Conservation (phyloP, 257 asterid species). For the Sherardia arvensis region DNA sequence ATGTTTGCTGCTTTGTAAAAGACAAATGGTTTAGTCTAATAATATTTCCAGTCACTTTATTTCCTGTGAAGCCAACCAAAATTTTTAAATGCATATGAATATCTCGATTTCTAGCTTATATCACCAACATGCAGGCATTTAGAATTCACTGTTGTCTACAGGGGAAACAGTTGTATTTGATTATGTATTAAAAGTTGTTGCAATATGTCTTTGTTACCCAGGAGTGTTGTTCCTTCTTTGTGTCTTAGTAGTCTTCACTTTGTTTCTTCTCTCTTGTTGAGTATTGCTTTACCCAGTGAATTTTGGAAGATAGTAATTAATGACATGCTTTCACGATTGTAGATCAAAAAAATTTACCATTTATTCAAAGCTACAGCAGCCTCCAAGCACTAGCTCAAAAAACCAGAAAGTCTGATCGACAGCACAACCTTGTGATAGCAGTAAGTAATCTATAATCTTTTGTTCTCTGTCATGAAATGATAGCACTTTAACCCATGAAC, state of each 20-base stretch:
- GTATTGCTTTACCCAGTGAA: neutral
- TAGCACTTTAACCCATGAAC: neutral
- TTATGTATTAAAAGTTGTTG: neutral
- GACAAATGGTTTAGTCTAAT: neutral
- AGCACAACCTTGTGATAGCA: slow-evolving; percentile 77
- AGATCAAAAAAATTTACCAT: slow-evolving; percentile 62
- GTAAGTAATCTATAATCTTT: slow-evolving; percentile 38
- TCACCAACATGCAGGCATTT: neutral
- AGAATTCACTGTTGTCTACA: too few species aligned
- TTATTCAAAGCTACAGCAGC: slow-evolving; percentile 62
- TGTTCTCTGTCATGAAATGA: neutral
- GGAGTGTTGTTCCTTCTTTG: neutral
- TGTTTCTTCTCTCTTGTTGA: neutral
- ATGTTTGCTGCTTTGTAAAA: neutral
- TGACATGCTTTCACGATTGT: slow-evolving; percentile 15
- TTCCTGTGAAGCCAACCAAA: neutral
- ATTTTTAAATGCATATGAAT: neutral
- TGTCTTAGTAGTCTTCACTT: neutral
- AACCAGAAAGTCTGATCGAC: slow-evolving; percentile 59
- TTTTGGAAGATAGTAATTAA: neutral
- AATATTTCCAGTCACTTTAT: neutral
- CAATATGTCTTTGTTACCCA: neutral
- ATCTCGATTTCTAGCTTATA: neutral
- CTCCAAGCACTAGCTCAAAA: slow-evolving; percentile 52
- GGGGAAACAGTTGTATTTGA: neutral